Conservation (phyloP, 1,284 basidiomycete genomes). For the Tetrapyrgos nigripes region DNA sequence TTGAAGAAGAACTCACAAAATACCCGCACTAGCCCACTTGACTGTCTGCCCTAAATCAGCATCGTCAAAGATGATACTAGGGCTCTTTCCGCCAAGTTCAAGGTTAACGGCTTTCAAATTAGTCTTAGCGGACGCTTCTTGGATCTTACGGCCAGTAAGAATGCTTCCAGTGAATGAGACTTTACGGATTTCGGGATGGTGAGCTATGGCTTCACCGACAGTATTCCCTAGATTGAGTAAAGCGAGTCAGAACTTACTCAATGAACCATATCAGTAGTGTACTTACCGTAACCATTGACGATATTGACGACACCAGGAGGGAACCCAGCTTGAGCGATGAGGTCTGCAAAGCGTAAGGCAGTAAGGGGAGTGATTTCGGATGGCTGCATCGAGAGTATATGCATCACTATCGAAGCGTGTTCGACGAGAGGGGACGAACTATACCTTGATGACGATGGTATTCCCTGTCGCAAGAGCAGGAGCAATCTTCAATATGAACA, state of each 20-base stretch:
- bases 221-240: constrained; percentile 65
- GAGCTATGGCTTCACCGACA: constrained; percentile 66
- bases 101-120: constrained; percentile 77
- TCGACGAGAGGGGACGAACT: constrained; percentile 13
- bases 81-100: constrained; percentile 86
- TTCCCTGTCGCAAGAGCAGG: constrained; percentile 87
- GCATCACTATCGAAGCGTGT: too few relatives aligned
- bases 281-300: too few relatives aligned
- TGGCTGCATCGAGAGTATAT: too few relatives aligned
- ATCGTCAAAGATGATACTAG: constrained; percentile 80
- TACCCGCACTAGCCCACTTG: constrained; percentile 80
- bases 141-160: constrained; percentile 68
- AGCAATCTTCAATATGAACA: constrained; percentile 81
- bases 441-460: constrained; percentile 73
- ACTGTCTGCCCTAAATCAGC: constrained; percentile 81
- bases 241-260: too few relatives aligned
- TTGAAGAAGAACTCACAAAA: constrained; percentile 80
- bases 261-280: too few relatives aligned
- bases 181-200: constrained; percentile 54
- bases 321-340: constrained; percentile 61
- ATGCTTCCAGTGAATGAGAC: constrained; percentile 57
- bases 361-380: constrained; percentile 89
- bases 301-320: constrained; percentile 73
- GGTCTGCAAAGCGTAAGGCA: constrained; percentile 59
- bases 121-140: constrained; percentile 64